Conservation (phyloP, 1,284 basidiomycete species). For the Takashimella tepidaria region DNA sequence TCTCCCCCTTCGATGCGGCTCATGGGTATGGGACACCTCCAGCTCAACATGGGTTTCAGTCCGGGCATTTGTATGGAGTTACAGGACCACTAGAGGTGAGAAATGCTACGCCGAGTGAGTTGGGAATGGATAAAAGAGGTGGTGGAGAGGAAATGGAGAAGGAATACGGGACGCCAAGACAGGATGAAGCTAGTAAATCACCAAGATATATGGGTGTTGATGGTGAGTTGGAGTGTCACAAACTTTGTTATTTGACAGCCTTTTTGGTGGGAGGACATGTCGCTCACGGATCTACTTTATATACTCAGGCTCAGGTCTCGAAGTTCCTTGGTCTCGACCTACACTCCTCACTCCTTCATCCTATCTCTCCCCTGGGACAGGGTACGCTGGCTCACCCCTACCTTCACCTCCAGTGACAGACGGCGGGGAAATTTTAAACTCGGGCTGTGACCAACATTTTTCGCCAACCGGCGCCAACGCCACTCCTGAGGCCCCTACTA, state of each 20-base stretch:
- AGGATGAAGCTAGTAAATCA: conserved; percentile 6
- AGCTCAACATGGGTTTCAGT: neutral
- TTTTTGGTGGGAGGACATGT: no score
- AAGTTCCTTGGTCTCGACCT: conserved; percentile 11
- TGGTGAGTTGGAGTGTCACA: conserved; percentile 23
- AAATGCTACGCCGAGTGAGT: conserved; percentile 23
- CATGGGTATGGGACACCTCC: neutral
- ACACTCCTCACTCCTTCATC: conserved; percentile 1
- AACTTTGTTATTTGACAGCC: no score
- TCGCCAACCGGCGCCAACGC: neutral
- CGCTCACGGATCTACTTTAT: conserved; percentile 1
- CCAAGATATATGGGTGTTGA: conserved; percentile 23
- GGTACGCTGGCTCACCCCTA: conserved; percentile 13
- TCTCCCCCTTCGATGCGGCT: neutral
- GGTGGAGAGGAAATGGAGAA: conserved; percentile 2
- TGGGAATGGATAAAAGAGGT: conserved; percentile 8
- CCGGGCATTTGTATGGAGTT: conserved; percentile 17
- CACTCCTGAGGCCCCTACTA: no score
- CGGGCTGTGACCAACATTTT: neutral
- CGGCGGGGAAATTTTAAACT: neutral
- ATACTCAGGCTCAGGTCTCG: conserved; percentile 7
- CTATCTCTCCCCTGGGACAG: conserved; percentile 9
- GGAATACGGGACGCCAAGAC: conserved; percentile 4
- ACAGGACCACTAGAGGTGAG: conserved; percentile 23
- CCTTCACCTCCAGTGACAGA: conserved; percentile 11